phyloP scores from a whole-genome alignment of 306 rosid species.

The Glycine latifolia region DNA sequence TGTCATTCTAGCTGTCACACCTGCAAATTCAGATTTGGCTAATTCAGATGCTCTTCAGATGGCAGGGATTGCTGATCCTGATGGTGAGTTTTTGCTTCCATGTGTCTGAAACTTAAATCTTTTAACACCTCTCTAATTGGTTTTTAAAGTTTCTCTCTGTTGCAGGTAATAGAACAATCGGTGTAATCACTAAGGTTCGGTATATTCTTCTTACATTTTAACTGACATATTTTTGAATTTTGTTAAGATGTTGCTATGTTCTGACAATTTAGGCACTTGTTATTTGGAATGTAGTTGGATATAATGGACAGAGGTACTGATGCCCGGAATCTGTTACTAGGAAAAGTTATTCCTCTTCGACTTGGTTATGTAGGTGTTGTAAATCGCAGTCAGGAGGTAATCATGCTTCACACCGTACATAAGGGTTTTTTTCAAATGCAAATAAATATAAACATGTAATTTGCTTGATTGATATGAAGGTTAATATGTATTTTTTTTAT shows the following conservation, averaged over 20 bases:
- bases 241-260: conserved; percentile 39
- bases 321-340: conserved; percentile 92
- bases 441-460: conserved; percentile 36
- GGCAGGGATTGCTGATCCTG: conserved; percentile 99
- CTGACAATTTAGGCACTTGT: conserved; percentile 47
- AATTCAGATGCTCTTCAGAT: conserved; percentile 99
- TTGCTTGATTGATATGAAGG: conserved; percentile 36
- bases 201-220: conserved; percentile 36
- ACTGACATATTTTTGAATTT: not conserved
- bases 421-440: conserved; percentile 15
- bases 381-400: conserved; percentile 99
- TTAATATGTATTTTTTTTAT: conserved; percentile 36
- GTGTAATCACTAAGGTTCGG: conserved; percentile 90
- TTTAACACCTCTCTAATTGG: conserved; percentile 18
- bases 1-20: conserved; percentile 94
- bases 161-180: conserved; percentile 94
- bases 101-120: conserved; percentile 26
- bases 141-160: conserved; percentile 37
- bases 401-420: conserved; percentile 1
- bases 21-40: conserved; percentile 98
- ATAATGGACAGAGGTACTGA: conserved; percentile 99
- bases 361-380: conserved; percentile 98
- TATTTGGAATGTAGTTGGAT: conserved; percentile 70
- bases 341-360: conserved; percentile 95
- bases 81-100: conserved; percentile 65